Conservation (phyloP, 257 asterid species). For the Handroanthus guayacan region DNA sequence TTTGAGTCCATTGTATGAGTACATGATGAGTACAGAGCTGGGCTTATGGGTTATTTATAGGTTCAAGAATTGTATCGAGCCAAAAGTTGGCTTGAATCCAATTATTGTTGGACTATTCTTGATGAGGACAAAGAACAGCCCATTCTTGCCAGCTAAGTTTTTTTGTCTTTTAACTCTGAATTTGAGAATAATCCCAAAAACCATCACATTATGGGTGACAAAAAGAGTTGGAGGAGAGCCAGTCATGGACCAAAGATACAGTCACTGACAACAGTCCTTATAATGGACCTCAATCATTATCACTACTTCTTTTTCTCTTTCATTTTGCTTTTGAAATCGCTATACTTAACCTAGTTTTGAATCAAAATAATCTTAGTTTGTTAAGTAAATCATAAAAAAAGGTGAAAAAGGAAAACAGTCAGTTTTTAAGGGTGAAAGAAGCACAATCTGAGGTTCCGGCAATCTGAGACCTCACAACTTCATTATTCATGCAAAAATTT, state of each 20-base stretch:
- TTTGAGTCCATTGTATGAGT: not conserved
- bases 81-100: conserved; percentile 1
- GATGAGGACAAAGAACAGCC: conserved; percentile 21
- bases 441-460: not conserved
- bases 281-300: not conserved
- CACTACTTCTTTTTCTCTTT: not conserved
- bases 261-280: not conserved
- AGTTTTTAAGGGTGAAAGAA: not conserved
- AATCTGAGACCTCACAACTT: not conserved
- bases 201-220: not conserved
- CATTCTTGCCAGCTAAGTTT: conserved; percentile 36
- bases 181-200: not conserved
- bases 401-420: not conserved
- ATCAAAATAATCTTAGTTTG: no score
- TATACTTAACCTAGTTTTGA: no score
- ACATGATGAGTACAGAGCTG: not conserved
- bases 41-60: not conserved
- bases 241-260: conserved; percentile 20
- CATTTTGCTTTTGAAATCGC: no score
- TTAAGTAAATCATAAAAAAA: no score
- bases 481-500: not conserved
- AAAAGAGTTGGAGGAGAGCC: not conserved
- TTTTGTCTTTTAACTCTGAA: conserved; percentile 34
- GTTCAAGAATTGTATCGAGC: not conserved
- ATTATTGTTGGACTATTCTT: conserved; percentile 15